These are phyloP conservation scores for Trifolium subterraneum DNA, from an alignment of 306 rosid genomes.

Conservation along the genomic window DNA sequence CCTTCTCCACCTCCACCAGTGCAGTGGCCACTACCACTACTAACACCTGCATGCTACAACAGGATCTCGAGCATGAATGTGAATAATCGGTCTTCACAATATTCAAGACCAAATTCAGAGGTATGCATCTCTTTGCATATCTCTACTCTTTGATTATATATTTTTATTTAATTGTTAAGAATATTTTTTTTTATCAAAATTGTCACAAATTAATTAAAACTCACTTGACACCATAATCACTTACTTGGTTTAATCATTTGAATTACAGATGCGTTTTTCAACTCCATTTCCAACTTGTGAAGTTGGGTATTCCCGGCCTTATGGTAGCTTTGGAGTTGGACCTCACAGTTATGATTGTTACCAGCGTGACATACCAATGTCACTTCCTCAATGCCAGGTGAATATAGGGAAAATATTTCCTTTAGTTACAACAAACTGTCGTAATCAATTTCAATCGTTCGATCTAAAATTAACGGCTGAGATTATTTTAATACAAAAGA, in stretches of 20 bases:
- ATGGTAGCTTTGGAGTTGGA: not conserved
- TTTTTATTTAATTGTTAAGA: not conserved
- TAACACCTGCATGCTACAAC: not conserved
- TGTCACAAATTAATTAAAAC: too few relatives aligned
- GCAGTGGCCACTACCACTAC: not conserved
- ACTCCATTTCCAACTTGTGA: not conserved
- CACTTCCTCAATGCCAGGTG: constrained; percentile 12
- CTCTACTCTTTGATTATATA: too few relatives aligned
- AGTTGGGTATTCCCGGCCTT: not conserved
- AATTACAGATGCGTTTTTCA: not conserved
- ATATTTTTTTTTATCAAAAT: not conserved
- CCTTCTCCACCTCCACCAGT: not conserved
- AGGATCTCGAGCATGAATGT: not conserved
- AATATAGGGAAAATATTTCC: too few relatives aligned
- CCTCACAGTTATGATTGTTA: not conserved
- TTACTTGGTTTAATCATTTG: not conserved
- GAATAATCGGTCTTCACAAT: too few relatives aligned
- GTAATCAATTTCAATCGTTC: too few relatives aligned
- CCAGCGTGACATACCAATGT: not conserved
- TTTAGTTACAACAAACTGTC: too few relatives aligned
- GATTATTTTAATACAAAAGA: too few relatives aligned
- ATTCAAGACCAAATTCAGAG: not conserved
- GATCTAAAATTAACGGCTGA: too few relatives aligned
- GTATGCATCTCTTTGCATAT: not conserved
- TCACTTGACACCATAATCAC: not conserved